Conservation (phyloP, 306 rosid species). For the Lathyrus tuberosus region DNA sequence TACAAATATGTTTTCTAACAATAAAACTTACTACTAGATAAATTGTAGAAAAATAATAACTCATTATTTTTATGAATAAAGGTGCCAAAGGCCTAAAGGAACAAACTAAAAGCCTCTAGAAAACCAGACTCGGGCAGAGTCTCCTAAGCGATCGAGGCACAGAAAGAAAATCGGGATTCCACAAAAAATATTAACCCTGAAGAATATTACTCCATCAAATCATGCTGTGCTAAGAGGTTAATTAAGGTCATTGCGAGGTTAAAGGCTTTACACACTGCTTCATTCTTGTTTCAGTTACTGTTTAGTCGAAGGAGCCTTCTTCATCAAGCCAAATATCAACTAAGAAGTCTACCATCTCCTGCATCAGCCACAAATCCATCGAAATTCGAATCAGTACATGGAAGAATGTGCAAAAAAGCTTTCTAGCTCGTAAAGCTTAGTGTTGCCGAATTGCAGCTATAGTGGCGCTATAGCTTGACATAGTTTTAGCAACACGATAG, state of each 20-base stretch:
- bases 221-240: conserved; percentile 36
- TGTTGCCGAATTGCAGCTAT: no score
- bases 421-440: conserved; percentile 9
- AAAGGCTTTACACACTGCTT: conserved; percentile 39
- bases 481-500: no score
- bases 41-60: conserved; percentile 38
- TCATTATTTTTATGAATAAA: not conserved
- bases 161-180: not conserved
- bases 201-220: conserved; percentile 29
- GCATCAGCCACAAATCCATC: conserved; percentile 44
- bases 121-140: not conserved
- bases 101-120: not conserved
- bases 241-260: conserved; percentile 38
- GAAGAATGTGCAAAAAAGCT: conserved; percentile 27
- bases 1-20: conserved; percentile 2
- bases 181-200: not conserved
- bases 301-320: conserved; percentile 77
- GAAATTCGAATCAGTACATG: conserved; percentile 35
- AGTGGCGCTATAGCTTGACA: no score
- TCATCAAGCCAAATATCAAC: conserved; percentile 94
- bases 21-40: conserved; percentile 17
- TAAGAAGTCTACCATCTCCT: conserved; percentile 99
- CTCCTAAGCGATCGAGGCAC: not conserved
- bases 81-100: not conserved
- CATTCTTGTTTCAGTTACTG: conserved; percentile 36